These are phyloP conservation scores for Aechmea fasciata DNA, from an alignment of 176 grass and related monocot species.

Conservation along the genomic window DNA sequence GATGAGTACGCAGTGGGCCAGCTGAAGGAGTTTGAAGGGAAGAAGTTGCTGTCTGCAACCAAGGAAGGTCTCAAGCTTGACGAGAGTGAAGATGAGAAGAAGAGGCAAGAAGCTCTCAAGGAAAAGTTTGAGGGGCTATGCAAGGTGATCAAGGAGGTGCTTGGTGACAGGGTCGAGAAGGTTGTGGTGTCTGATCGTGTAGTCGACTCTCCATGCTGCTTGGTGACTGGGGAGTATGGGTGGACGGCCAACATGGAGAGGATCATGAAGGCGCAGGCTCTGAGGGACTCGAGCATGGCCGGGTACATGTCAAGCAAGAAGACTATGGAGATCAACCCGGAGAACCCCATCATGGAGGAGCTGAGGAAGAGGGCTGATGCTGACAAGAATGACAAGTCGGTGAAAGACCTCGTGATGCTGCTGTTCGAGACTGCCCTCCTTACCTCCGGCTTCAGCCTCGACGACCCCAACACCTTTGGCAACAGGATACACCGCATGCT, in stretches of 20 bases:
- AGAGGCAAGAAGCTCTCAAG: constrained; percentile 70
- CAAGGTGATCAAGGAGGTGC: constrained; percentile 92
- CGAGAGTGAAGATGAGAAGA: constrained; percentile 87
- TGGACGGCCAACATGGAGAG: constrained; percentile 99
- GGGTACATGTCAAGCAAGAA: constrained; percentile 97
- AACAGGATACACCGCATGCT: constrained; percentile 95
- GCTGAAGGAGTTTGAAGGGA: constrained; percentile 95
- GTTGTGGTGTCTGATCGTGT: constrained; percentile 82
- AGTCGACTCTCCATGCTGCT: constrained; percentile 87
- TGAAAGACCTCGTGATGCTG: constrained; percentile 85
- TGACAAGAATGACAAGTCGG: constrained; percentile 92
- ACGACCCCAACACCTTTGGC: constrained; percentile 96
- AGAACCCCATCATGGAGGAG: constrained; percentile 93
- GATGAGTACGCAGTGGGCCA: constrained; percentile 90
- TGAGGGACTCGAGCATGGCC: constrained; percentile 83
- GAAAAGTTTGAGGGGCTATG: constrained; percentile 89
- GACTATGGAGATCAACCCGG: constrained; percentile 96
- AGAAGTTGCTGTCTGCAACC: constrained; percentile 93
- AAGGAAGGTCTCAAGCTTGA: constrained; percentile 97
- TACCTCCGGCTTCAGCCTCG: constrained; percentile 93
- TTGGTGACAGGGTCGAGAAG: constrained; percentile 92
- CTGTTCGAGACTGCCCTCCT: constrained; percentile 85
- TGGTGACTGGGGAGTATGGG: constrained; percentile 86
- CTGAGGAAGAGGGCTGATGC: constrained; percentile 72
- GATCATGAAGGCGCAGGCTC: constrained; percentile 95